Base-by-base conservation (phyloP, 1,284 basidiomycete genomes). In the Fomitopsis schrenkii region DNA sequence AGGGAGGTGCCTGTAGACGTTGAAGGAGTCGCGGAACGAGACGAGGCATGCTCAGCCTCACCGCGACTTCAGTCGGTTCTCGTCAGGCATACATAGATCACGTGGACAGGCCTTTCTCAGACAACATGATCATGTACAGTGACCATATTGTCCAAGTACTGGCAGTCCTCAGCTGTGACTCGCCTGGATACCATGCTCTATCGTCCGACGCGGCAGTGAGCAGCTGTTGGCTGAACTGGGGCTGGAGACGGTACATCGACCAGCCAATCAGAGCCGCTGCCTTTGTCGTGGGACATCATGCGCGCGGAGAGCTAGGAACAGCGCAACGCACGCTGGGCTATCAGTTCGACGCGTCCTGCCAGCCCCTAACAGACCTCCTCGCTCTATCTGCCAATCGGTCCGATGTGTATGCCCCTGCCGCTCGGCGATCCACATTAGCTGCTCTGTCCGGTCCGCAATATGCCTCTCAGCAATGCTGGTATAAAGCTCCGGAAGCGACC, bases 1-100 rank as follows among this genome's bases (percentile, higher is more conserved):
- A 30, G 52, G 58, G 63, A 26, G 65, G 67, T 53, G 75, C 68
- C 41, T 76, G 67, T 56, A 85, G 73, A 35, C 68, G 70, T 63
- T 77, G 70, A 52, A 84, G 71, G 15, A 90, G 82, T 68, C 87
- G 86, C 54, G 84, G 82, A 59, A 90, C 73, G 68, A 90, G 76
- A 67, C 87, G 87, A 69, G 86, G 83, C 88, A 90, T 90, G 60
- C 59, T 33, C 42, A 15, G 45, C 17, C 9, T 15, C 12, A 40
- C 38, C 30, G 8, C 30, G 30, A 33, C 30, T 22, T 33, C 30
- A 8, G 8, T 3, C 38, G 3, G 9, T 40, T 8, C 3, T 8
- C 38, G 38, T 40, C 38, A 22, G 22, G 35, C 35, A 12, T 15
- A 3, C 3, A 8, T 40, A 15, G 14, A 40, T 40, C 38, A 40